Percentiles rank a stretch among this genome's conserved stretches.
These are phyloP conservation scores for Taphrina wiesneri DNA, from an alignment of 1,139 yeast genomes.

Conservation along the genomic window DNA sequence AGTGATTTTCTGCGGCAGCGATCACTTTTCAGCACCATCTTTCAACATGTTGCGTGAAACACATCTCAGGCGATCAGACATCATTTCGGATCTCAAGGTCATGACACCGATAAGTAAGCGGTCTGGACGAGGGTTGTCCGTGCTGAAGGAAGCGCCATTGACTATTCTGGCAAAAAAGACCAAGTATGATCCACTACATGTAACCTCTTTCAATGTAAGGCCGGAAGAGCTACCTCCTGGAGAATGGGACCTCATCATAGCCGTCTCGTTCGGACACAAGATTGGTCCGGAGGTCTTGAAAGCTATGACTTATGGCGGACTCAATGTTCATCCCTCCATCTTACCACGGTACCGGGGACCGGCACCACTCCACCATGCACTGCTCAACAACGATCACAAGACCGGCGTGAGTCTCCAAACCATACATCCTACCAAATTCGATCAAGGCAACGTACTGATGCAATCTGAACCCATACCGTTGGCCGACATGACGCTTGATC, in stretches of 20 bases:
- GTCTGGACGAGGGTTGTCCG: slow-evolving; percentile 64
- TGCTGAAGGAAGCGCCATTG: slow-evolving; percentile 38
- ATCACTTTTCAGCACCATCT: slow-evolving; percentile 66
- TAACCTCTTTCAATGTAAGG: background rate
- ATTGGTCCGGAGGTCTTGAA: slow-evolving; percentile 65
- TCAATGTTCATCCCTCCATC: slow-evolving; percentile 91
- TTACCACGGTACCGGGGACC: slow-evolving; percentile 86
- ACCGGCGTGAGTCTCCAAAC: slow-evolving; percentile 93
- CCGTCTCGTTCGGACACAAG: slow-evolving; percentile 83
- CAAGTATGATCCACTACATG: background rate
- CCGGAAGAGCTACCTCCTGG: slow-evolving; percentile 20
- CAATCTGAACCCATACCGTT: slow-evolving; percentile 46
- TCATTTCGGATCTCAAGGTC: slow-evolving; percentile 57
- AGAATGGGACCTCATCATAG: slow-evolving; percentile 65
- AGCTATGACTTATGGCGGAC: slow-evolving; percentile 60
- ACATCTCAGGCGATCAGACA: slow-evolving; percentile 43
- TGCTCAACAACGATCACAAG: slow-evolving; percentile 59
- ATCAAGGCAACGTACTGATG: slow-evolving; percentile 67
- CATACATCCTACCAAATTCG: slow-evolving; percentile 82
- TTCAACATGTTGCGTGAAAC: slow-evolving; percentile 53
- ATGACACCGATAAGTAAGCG: slow-evolving; percentile 68
- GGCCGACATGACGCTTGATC: slow-evolving; percentile 31
- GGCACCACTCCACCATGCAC: slow-evolving; percentile 81
- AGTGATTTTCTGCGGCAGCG: slow-evolving; percentile 80
- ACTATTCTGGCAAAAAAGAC: background rate